Conservation (phyloP, 169 alveolate genomes). For the Cryptosporidium ubiquitum region DNA sequence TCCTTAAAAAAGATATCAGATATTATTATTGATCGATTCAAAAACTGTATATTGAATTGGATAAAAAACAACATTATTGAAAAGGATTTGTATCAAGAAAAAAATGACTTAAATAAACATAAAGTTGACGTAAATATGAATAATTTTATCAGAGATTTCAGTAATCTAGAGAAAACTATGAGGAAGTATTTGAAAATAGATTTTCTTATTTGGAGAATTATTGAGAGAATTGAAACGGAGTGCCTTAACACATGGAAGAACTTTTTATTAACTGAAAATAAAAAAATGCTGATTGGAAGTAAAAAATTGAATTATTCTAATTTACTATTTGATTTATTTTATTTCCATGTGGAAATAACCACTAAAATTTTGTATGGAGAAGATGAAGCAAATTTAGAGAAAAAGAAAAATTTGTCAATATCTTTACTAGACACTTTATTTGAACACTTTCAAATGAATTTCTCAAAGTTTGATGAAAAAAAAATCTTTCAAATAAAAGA, state of each 20-base stretch:
- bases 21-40: constrained; percentile 1
- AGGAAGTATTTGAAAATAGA: constrained; percentile 32
- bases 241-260: constrained; percentile 10
- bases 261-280: not conserved
- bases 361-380: not conserved
- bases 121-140: not conserved
- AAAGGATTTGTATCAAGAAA: not conserved
- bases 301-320: constrained; percentile 4
- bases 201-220: not conserved
- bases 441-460: not conserved
- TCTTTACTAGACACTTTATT: not conserved
- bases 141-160: constrained; percentile 26
- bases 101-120: not conserved
- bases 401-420: not conserved
- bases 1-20: not conserved
- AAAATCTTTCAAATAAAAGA: not conserved
- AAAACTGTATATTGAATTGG: not conserved
- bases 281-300: not conserved
- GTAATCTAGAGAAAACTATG: constrained; percentile 27
- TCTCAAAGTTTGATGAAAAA: not conserved
- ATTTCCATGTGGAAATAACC: not conserved
- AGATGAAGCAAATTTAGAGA: not conserved
- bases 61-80: not conserved
- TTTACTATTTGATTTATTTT: constrained; percentile 31
- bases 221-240: not conserved